Percentiles rank a stretch among this genome's conserved stretches.
Conservation (phyloP, 331 rosid genomes). For the Ulmus americana region DNA sequence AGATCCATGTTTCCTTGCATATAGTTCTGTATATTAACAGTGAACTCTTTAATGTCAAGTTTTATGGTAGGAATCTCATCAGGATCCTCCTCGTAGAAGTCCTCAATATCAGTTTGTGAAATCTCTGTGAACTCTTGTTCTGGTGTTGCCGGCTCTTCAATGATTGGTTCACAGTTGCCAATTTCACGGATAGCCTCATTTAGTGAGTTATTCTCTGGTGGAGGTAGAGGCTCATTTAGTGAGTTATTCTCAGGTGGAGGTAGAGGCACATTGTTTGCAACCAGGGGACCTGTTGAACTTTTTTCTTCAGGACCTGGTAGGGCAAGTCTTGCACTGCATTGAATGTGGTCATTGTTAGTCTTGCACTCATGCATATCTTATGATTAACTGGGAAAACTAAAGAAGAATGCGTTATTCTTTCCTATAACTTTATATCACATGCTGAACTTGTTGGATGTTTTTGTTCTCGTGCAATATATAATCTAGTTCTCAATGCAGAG, state of each 20-base stretch:
- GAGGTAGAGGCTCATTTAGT: slow-evolving; percentile 35
- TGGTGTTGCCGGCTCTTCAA: slow-evolving; percentile 87
- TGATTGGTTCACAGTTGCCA: slow-evolving; percentile 63
- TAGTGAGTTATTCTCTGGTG: slow-evolving; percentile 33
- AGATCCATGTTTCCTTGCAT: slow-evolving; percentile 48
- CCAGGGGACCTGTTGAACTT: slow-evolving; percentile 32
- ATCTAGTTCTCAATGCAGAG: background rate
- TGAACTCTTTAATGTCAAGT: slow-evolving; percentile 38
- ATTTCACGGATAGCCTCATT: slow-evolving; percentile 25
- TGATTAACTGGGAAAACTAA: background rate
- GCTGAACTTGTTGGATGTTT: background rate
- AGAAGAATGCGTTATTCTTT: background rate
- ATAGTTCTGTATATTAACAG: slow-evolving; percentile 31
- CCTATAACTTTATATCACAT: background rate
- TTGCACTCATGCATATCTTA: background rate
- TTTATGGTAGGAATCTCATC: slow-evolving; percentile 56
- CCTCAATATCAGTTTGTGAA: slow-evolving; percentile 73
- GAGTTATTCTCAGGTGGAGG: slow-evolving; percentile 41
- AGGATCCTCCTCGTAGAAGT: slow-evolving; percentile 48
- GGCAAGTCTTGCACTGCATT: slow-evolving; percentile 80
- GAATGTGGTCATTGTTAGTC: slow-evolving; percentile 28
- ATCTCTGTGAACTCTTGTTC: slow-evolving; percentile 49
- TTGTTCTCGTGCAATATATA: background rate
- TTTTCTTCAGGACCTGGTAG: slow-evolving; percentile 88
- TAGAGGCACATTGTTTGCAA: slow-evolving; percentile 33